Evolutionary conservation across 2,329 filamentous ascomycete genomes (phyloP).

Genomic region (Colletotrichum zoysiae): DNA sequence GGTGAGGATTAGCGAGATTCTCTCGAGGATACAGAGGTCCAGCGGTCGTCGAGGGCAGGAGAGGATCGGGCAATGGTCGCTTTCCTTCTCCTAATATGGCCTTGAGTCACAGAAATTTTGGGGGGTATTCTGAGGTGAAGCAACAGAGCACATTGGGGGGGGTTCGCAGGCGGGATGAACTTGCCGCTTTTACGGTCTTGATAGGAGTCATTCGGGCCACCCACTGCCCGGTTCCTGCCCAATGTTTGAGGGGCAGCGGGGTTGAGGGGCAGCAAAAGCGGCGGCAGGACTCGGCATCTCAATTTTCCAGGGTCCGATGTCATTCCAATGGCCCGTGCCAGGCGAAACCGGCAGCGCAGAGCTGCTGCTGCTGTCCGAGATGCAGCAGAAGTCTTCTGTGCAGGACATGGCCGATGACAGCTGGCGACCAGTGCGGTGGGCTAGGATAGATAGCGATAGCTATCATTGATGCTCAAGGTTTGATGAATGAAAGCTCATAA

Average conservation of each 20-base stretch:
- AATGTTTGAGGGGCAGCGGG: conserved; percentile 23
- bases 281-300: conserved; percentile 36
- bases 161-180: conserved; percentile 35
- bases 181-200: conserved; percentile 32
- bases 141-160: conserved; percentile 32
- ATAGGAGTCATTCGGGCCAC: conserved; percentile 13
- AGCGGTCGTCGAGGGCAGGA: conserved; percentile 36
- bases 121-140: conserved; percentile 37
- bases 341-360: conserved; percentile 21
- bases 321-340: conserved; percentile 22
- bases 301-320: conserved; percentile 41
- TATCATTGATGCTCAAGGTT: conserved; percentile 1
- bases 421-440: conserved; percentile 29
- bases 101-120: conserved; percentile 59
- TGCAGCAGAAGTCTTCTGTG: background rate
- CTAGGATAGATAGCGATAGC: background rate
- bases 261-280: conserved; percentile 40
- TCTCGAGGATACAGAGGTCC: conserved; percentile 22
- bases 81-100: conserved; percentile 35
- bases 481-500: conserved; percentile 2
- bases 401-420: conserved; percentile 14
- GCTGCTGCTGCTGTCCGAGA: background rate
- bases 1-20: conserved; percentile 45
- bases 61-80: conserved; percentile 30
- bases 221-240: background rate